Percentiles rank a stretch among this genome's conserved stretches.
phyloP scores from a whole-genome alignment of 2,329 filamentous ascomycete genomes.

The Penicillium thymicola region DNA sequence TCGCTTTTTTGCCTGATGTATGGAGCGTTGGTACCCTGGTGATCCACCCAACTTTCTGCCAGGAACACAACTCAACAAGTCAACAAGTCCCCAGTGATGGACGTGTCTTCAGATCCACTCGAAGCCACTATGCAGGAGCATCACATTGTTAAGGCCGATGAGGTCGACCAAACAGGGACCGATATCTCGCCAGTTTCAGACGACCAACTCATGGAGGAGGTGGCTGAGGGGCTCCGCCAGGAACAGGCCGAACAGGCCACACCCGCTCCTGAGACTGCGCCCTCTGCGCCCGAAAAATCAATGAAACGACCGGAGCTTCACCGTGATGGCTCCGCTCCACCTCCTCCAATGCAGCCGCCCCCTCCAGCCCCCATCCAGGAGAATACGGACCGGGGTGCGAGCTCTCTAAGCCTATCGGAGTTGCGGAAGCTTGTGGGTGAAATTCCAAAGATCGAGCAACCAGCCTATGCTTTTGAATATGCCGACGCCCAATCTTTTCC shows the following conservation, averaged over 20 bases:
- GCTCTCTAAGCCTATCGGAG: slow-evolving; percentile 74
- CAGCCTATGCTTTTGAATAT: slow-evolving; percentile 83
- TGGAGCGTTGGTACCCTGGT: slow-evolving; percentile 4
- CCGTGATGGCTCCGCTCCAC: slow-evolving; percentile 38
- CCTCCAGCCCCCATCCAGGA: slow-evolving; percentile 46
- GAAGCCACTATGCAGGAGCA: slow-evolving; percentile 32
- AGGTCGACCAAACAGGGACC: slow-evolving; percentile 48
- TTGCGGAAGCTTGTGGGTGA: slow-evolving; percentile 70
- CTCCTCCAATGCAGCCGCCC: slow-evolving; percentile 46
- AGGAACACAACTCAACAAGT: not conserved
- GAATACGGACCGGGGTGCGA: slow-evolving; percentile 44
- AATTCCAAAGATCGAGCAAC: slow-evolving; percentile 65
- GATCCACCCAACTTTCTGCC: slow-evolving; percentile 6
- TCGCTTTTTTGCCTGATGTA: slow-evolving; percentile 5
- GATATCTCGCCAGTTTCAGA: slow-evolving; percentile 47
- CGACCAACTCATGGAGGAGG: slow-evolving; percentile 43
- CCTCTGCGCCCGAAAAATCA: slow-evolving; percentile 16
- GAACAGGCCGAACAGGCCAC: slow-evolving; percentile 30
- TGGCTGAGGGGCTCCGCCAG: slow-evolving; percentile 38
- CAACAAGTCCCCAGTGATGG: slow-evolving; percentile 22
- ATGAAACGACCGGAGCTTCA: slow-evolving; percentile 36
- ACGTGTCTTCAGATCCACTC: slow-evolving; percentile 21
- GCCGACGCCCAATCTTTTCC: slow-evolving; percentile 69
- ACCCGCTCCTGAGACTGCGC: slow-evolving; percentile 6
- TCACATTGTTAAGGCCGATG: slow-evolving; percentile 49